Evolutionary conservation across 225 moss, liverwort and hornwort species (phyloP), one percentile per base, ranked within the genome.

Genomic region (Polytrichum commune): DNA sequence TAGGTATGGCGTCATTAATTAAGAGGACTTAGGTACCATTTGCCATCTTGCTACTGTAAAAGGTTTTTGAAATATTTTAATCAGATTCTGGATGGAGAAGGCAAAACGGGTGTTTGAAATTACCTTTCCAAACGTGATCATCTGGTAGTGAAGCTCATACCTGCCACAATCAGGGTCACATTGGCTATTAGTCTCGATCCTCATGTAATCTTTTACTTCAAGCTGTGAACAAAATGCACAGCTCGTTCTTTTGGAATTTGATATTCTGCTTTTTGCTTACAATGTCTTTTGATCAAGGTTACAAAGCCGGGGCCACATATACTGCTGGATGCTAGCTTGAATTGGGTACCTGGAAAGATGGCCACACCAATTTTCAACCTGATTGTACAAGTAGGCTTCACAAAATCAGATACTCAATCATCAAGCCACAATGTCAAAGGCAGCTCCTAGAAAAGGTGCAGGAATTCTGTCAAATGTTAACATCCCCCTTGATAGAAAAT

Each of bases 91-190:
- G 13, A 46, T 46, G 10, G 3, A 46, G 46, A 13, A 13, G 46
- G 46, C 16, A 46, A 46, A 46, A 13, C 16, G 46, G 46, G 46
- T 16, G 46, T 46, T 46, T 46, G 46, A 46, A 46, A 46, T 46
- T 46, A 94, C 97, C 94, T 98, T 94, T 71, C 97, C 97, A 60
- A 98, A 98, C 19, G 97, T 98, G 70, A 98, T 98, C 97, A 98
- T 94, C 71, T 98, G 97, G 75, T 98, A 98, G 69, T 98, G 97
- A 63, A 98, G 82, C 66, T 98, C 94, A 80, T 98, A 97, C 62
- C 97, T 97, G 94, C 82, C 78, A 65, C 75, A 78, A 68, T 35
- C 71, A 27, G 62, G 62, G 75, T 19, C 46, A 68, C 53, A 66
- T 35, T 56, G 58, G 55, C 27, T 60, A 73, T 62, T 58, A 69